Conservation (phyloP, 2,329 filamentous ascomycete genomes). For the Alternaria sp. region DNA sequence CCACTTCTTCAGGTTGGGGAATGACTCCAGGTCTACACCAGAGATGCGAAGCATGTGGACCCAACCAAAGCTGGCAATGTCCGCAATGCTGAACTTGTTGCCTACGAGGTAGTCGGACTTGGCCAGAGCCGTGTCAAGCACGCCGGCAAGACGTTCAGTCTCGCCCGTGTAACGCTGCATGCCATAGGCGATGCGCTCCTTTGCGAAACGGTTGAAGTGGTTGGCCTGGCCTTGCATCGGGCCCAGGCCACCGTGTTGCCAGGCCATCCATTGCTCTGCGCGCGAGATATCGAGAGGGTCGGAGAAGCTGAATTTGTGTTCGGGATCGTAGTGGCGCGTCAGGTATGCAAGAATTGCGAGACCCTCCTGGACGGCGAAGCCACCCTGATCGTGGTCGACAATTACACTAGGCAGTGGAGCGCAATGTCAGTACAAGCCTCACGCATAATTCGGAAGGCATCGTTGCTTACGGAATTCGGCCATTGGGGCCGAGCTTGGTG, state of each 20-base stretch:
- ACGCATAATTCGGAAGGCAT: background rate
- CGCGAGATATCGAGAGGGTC: constrained; percentile 57
- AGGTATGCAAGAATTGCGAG: constrained; percentile 56
- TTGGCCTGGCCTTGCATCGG: constrained; percentile 55
- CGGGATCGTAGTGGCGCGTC: constrained; percentile 57
- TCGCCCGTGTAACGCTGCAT: constrained; percentile 59
- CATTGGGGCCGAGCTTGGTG: constrained; percentile 69
- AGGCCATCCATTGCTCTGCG: constrained; percentile 70
- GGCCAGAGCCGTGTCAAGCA: constrained; percentile 55
- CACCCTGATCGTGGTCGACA: constrained; percentile 69
- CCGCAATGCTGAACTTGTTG: constrained; percentile 57
- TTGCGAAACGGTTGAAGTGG: constrained; percentile 53
- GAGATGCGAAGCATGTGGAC: constrained; percentile 53
- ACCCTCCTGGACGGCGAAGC: constrained; percentile 61
- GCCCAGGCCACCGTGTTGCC: constrained; percentile 59
- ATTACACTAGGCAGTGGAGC: constrained; percentile 54
- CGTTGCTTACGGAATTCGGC: constrained; percentile 62
- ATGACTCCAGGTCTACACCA: constrained; percentile 53
- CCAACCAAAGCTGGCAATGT: constrained; percentile 58
- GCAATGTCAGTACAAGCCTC: background rate
- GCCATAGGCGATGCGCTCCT: constrained; percentile 55
- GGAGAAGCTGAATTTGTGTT: constrained; percentile 57
- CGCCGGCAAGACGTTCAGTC: constrained; percentile 57
- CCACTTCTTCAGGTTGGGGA: constrained; percentile 56
- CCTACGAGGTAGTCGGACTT: constrained; percentile 55